Percentiles rank a stretch among this genome's conserved stretches.
Evolutionary conservation across 192 early-diverging fungal genomes (phyloP).

Genomic region (Thoreauomyces humboldtii): DNA sequence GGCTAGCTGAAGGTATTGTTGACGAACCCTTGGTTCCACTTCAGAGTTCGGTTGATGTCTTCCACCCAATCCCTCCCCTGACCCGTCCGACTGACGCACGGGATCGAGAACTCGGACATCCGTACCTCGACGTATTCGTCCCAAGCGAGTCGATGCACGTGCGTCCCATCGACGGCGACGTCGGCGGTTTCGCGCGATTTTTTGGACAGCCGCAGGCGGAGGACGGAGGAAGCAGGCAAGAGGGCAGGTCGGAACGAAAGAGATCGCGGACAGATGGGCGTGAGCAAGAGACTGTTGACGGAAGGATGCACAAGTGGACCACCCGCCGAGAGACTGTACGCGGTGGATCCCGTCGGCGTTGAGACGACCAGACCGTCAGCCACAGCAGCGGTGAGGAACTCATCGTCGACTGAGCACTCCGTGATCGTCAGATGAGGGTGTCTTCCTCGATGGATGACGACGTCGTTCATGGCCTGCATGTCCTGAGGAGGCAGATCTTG

Average conservation of each 20-base stretch:
- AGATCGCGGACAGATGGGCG: slow-evolving; percentile 87
- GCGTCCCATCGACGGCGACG: slow-evolving; percentile 75
- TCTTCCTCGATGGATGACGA: slow-evolving; percentile 81
- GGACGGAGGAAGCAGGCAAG: slow-evolving; percentile 52
- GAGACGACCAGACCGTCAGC: slow-evolving; percentile 70
- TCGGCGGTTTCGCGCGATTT: slow-evolving; percentile 54
- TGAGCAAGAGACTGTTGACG: slow-evolving; percentile 80
- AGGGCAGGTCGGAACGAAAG: slow-evolving; percentile 66
- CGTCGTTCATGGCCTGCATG: slow-evolving; percentile 79
- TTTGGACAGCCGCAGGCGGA: slow-evolving; percentile 11
- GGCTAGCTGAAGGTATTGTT: slow-evolving; percentile 11
- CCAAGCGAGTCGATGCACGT: slow-evolving; percentile 64
- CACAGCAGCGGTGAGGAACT: slow-evolving; percentile 81
- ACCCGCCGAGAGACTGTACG: slow-evolving; percentile 86
- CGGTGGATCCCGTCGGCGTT: slow-evolving; percentile 90
- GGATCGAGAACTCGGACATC: slow-evolving; percentile 72
- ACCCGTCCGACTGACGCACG: slow-evolving; percentile 69
- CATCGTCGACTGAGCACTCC: slow-evolving; percentile 76
- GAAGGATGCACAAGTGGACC: slow-evolving; percentile 91
- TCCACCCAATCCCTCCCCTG: slow-evolving; percentile 72
- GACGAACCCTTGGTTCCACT: slow-evolving; percentile 80
- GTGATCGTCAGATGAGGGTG: slow-evolving; percentile 79
- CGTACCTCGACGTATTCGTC: slow-evolving; percentile 65
- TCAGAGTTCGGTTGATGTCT: slow-evolving; percentile 81
- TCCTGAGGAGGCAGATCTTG: slow-evolving; percentile 15